Evolutionary conservation across 2,329 filamentous ascomycete species (phyloP), one percentile per base, ranked within the genome.

Genomic region (Geoglossum cookeanum): DNA sequence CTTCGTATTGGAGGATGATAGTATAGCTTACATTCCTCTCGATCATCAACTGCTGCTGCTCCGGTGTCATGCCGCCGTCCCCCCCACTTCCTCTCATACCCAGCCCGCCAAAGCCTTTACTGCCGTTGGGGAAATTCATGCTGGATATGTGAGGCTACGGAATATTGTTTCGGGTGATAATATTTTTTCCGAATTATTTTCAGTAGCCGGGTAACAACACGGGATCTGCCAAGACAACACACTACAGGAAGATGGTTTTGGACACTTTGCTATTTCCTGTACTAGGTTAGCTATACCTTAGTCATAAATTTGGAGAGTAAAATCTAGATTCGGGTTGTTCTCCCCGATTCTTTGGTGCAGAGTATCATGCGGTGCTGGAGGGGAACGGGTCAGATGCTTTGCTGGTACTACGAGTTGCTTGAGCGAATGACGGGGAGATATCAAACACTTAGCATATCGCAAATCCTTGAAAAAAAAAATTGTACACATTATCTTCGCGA

Each of bases 41-140:
- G 69, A 74, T 74, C 49, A 67, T 67, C 57, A 71, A 68, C 59
- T 75, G 72, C 62, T 74, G 71, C 15, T 74, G 44, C 27, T 57
- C 55, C 17, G 45, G 44, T n/a, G 49, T 57, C 32, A 47, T 57
- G 9, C 45, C 35, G n/a, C 42, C 44, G 27, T 17, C 54, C 11
- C 54, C 54, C 47, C 37, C 39, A 32, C 54, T 22, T 11, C 39
- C 45, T 44, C 54, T 37, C 54, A 45, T 48, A 47, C 39, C 54
- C 8, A 56, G 35, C 45, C 54, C 54, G 1, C 39, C 54, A 15
- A 22, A 30, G 45, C 54, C 39, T 51, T 45, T 51, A 29, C 55
- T 35, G 15, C 49, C 49, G 30, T 53, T 53, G 49, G 49, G 49
- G 49, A 53, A 53, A 22, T 33, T 53, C 49, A 53, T 53, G 17